Evolutionary conservation across 2,329 filamentous ascomycete genomes (phyloP).

Genomic region (Colletotrichum caudatum): DNA sequence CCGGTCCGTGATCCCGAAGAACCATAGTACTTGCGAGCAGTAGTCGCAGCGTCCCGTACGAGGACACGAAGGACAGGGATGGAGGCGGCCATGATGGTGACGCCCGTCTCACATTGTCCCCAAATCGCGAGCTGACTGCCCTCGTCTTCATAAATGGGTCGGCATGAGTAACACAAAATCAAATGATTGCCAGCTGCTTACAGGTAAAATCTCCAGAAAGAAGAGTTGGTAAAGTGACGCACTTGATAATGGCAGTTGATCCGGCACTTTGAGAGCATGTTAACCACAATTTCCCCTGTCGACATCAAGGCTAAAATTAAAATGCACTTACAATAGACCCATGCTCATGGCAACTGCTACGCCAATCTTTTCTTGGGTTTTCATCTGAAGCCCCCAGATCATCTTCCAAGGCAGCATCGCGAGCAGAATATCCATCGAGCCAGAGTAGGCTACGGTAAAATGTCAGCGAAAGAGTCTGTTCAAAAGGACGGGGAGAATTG

Average conservation of each 20-base stretch:
- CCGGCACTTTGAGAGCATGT: constrained; percentile 36
- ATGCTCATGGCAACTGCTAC: constrained; percentile 41
- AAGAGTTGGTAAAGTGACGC: constrained; percentile 32
- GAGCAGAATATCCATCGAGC: constrained; percentile 35
- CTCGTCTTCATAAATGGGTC: constrained; percentile 37
- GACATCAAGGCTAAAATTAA: too few relatives aligned
- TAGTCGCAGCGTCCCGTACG: constrained; percentile 31
- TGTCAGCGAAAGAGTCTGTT: background rate
- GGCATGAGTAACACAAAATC: constrained; percentile 46
- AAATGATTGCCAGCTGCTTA: constrained; percentile 30
- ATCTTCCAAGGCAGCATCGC: constrained; percentile 38
- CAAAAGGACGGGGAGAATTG: background rate
- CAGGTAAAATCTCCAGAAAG: constrained; percentile 35
- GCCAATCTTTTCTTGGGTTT: constrained; percentile 36
- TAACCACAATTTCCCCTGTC: background rate
- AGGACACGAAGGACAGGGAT: constrained; percentile 42
- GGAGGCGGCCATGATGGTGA: constrained; percentile 35
- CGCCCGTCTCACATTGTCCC: constrained; percentile 27
- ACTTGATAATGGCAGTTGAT: constrained; percentile 42
- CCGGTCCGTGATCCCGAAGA: constrained; percentile 14
- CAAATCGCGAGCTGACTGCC: constrained; percentile 28
- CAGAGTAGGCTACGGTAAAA: constrained; percentile 17
- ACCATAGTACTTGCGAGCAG: constrained; percentile 25
- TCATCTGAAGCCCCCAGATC: constrained; percentile 41
- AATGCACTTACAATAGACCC: constrained; percentile 35